Base-by-base conservation (phyloP, 352 stramenopile genomes). In the Albugo candida region DNA sequence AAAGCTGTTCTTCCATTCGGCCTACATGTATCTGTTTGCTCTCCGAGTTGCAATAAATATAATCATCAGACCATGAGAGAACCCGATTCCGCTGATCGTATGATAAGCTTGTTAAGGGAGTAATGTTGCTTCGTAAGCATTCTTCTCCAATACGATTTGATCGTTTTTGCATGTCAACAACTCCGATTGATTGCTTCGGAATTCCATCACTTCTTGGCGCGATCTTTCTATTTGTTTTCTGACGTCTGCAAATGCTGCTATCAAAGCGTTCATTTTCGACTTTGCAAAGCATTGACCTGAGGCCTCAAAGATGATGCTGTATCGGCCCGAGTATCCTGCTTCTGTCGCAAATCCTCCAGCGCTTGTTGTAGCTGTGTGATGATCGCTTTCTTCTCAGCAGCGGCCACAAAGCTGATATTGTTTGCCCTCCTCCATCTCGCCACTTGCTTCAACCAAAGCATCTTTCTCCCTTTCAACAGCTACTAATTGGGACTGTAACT, bases 171-270 rank as follows among this genome's bases (percentile, higher is more conserved):
- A 67, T 39, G 81, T 53, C 4, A 82, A 61, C 37, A 62, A 78
- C 36, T 83, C 74, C 12, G 81, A 59, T 50, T 82, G 72, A 45
- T 87, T 87, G 36, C 71, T 84, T 27, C 74, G 74, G 59, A 83
- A 65, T 59, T 84, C 70, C 74, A 87, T 87, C 13, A 81, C 71
- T 44, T 87, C 74, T 40, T 87, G 74, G 24, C 77, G 73, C 5
- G 74, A 67, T n/a, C 80, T 46, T 48, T 87, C 83, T 2, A 87
- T 53, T 49, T 84, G 69, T 60, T 87, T 87, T 12, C 59, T 63
- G 11, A 83, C 53, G 17, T 87, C 74, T 0, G 57, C 56, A 35
- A 83, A 36, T 24, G 81, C 3, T 19, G 3, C 38, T 24, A 10
- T 24, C 3, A 24, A 43, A 8, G 3, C 38, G 3, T 43, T 8